A percentile compares a stretch with the other conserved stretches of the same genome.
Conservation (phyloP, 176 grass and related monocot genomes). For the Avena eriantha region DNA sequence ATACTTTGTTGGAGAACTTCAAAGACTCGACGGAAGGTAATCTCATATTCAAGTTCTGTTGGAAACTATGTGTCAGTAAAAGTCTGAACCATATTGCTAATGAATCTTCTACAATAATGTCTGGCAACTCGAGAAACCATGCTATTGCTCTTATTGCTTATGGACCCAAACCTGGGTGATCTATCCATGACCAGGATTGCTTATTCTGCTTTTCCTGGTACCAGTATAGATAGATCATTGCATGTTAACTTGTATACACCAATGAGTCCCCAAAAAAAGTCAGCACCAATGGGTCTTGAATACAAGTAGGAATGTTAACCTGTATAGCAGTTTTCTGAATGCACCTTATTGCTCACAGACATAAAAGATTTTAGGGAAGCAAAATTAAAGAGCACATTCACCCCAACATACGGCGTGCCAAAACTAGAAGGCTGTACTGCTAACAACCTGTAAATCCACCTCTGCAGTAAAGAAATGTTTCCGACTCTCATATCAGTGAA, state of each 20-base stretch:
- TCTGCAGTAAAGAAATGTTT: not conserved
- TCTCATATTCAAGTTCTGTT: slow-evolving; percentile 7
- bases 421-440: not conserved
- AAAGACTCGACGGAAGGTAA: slow-evolving; percentile 71
- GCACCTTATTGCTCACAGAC: not conserved
- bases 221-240: too few species aligned
- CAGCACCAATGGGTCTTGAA: slow-evolving; percentile 15
- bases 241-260: not conserved
- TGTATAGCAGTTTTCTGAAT: slow-evolving; percentile 24
- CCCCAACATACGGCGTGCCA: not conserved
- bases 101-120: too few species aligned
- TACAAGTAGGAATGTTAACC: slow-evolving; percentile 30
- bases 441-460: not conserved
- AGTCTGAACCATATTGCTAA: not conserved
- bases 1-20: slow-evolving; percentile 79
- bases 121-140: too few species aligned
- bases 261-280: not conserved
- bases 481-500: not conserved
- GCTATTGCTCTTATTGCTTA: too few species aligned
- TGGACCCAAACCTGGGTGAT: too few species aligned
- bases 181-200: too few species aligned
- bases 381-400: not conserved
- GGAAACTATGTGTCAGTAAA: not conserved
- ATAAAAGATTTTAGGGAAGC: not conserved
- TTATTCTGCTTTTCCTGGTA: too few species aligned